Base-by-base conservation (phyloP, 441 rosid genomes). In the Pelargonium fulgidum region DNA sequence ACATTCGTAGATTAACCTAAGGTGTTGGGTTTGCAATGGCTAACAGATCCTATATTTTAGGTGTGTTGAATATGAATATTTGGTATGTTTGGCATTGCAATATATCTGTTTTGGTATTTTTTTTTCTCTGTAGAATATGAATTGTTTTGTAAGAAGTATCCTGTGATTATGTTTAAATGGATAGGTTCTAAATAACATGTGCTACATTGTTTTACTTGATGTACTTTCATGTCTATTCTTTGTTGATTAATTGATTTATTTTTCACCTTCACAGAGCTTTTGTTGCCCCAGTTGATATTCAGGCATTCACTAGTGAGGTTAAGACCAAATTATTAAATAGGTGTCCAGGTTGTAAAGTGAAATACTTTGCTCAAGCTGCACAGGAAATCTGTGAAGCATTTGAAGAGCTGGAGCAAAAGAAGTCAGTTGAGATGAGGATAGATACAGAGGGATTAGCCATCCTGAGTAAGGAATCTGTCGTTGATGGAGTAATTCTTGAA, bases 231-330 rank as follows among this genome's bases (percentile, higher is more conserved):
- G 9, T 52, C 13, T 62, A 13, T 29, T 47, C 41, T 65, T 48
- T 59, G 62, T 26, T 39, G 36, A 11, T 66, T n/a, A 45, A 62
- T 70, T 72, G 45, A 44, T 76, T 63, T 62, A 10, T 47, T 73
- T 47, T 67, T 69, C 48, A 70, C 33, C 74, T 50, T 59, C 76
- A 78, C 95, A 95, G 99, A 79, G 99, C 92, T 76, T 95, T 89
- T 82, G 93, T 95, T 82, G 85, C 92, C 10, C 89, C 96, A 3
- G 80, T 77, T 70, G 96, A 95, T 86, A 89, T 92, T 58, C 95
- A 89, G 81, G 84, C 83, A 59, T 95, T 95, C 76, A 92, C 87
- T 73, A 80, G 78, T 79, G 97, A 95, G 76, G 76, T 89, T 33
- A 92, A 89, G 90, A 81, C 65, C 78, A 92, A 89, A 75, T 78